phyloP scores from a whole-genome alignment of 768 basidiomycete genomes.

The Mycena venus region DNA sequence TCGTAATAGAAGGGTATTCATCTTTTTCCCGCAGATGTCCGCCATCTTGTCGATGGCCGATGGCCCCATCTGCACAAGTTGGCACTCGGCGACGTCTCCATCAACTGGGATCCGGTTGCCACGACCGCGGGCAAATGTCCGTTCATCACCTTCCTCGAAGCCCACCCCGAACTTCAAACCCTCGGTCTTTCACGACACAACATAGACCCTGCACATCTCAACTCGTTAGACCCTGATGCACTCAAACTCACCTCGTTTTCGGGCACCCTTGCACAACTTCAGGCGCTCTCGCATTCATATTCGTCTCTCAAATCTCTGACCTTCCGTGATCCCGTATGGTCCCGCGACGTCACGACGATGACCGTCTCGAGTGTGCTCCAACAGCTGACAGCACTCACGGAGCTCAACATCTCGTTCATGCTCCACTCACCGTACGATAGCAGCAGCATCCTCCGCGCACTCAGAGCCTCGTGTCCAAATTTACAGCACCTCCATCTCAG shows the following conservation, averaged over 20 bases:
- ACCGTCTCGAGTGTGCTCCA: conserved; percentile 72
- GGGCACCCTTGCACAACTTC: conserved; percentile 77
- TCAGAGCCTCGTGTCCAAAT: conserved; percentile 75
- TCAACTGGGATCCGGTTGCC: conserved; percentile 64
- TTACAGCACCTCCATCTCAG: conserved; percentile 75
- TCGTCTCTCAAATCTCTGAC: conserved; percentile 66
- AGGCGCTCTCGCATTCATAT: conserved; percentile 67
- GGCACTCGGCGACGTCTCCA: conserved; percentile 73
- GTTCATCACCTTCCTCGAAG: conserved; percentile 78
- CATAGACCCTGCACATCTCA: conserved; percentile 66
- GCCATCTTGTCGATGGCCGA: conserved; percentile 67
- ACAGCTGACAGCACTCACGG: conserved; percentile 65
- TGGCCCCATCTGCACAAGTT: conserved; percentile 78
- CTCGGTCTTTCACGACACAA: conserved; percentile 67
- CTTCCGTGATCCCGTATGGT: conserved; percentile 75
- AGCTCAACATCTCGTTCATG: conserved; percentile 75
- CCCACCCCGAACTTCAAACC: conserved; percentile 66
- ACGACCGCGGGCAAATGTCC: conserved; percentile 63
- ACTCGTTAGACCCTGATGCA: conserved; percentile 59
- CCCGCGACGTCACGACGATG: conserved; percentile 76
- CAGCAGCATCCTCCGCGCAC: conserved; percentile 74
- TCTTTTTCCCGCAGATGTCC: conserved; percentile 68
- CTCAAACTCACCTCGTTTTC: conserved; percentile 72
- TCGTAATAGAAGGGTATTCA: conserved; percentile 68
- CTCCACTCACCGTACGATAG: conserved; percentile 84